Base-by-base conservation (phyloP, 352 stramenopile genomes). In the Aphanomyces invadans region DNA sequence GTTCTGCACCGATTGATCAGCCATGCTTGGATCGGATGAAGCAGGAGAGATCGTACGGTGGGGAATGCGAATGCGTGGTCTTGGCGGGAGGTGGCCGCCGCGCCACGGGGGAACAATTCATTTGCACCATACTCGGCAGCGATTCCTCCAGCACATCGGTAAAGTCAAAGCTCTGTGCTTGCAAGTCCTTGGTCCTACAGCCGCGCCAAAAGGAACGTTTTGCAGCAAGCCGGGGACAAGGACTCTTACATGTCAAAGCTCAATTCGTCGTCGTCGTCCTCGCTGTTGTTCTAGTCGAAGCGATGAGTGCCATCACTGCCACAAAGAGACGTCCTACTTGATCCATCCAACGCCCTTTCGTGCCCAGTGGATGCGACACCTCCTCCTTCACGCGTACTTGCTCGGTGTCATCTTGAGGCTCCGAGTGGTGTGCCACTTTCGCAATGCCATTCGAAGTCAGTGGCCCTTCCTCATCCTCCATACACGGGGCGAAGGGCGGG, bases 171-270 rank as follows among this genome's bases (percentile, higher is more conserved):
- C 70, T 73, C 3, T 71, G 51, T 42, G 73, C 72, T 17, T 65
- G 29, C 46, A 75, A 51, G 28, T 70, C 61, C 3, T 72, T 77
- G 11, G 78, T 82, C 66, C 78, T 83, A 45, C 3, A 32, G 48
- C 38, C 7, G 9, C 62, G 11, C 23, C 33, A 68, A n/a, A n/a
- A n/a, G n/a, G 36, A 68, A 31, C 45, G 26, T 48, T 25, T 68
- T 17, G 60, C 9, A 53, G 25, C 59, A 44, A 71, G 45, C 67
- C 44, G 59, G 51, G 57, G 11, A 52, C 15, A 53, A 72, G 3
- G n/a, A 25, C 54, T 66, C 76, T 59, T 70, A 92, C 83, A 89
- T 66, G 62, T 92, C 83, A 4, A 92, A 80, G 44, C 78, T 87
- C 1, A 89, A 38, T 19, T 64, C 55, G 17, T 72, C 71, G 52